Conservation (phyloP, 306 rosid species). For the Vigna reflexopilosa region DNA sequence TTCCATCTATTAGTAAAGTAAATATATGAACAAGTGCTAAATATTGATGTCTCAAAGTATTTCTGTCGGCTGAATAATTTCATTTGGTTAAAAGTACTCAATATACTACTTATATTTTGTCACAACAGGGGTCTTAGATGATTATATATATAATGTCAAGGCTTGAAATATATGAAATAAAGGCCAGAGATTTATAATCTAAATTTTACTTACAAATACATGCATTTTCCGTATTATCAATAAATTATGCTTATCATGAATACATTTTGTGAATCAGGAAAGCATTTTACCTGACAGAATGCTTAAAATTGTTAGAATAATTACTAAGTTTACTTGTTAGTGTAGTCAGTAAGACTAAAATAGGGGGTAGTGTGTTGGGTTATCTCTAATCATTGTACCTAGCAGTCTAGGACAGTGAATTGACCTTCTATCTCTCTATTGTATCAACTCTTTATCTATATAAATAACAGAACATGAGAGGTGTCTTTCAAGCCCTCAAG, state of each 20-base stretch:
- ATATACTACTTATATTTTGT: background rate
- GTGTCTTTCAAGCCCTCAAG: too few relatives aligned
- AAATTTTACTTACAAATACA: background rate
- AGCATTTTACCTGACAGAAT: constrained; percentile 26
- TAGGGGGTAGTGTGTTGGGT: too few relatives aligned
- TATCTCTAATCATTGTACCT: too few relatives aligned
- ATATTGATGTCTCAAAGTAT: constrained; percentile 21
- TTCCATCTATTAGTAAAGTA: constrained; percentile 52
- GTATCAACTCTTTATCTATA: too few relatives aligned
- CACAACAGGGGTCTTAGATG: background rate
- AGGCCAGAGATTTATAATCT: constrained; percentile 18
- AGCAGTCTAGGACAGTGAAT: too few relatives aligned
- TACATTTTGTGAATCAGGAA: constrained; percentile 36
- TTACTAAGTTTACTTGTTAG: too few relatives aligned
- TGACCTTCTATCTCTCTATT: too few relatives aligned
- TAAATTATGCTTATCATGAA: constrained; percentile 7
- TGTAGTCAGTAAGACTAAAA: too few relatives aligned
- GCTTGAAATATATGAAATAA: background rate
- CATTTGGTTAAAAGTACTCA: constrained; percentile 2
- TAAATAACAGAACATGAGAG: too few relatives aligned
- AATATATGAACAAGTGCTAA: constrained; percentile 22
- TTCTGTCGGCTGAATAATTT: constrained; percentile 7
- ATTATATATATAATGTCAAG: background rate
- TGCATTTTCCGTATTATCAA: constrained; percentile 15
- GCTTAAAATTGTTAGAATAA: background rate